Evolutionary conservation across 768 basidiomycete species (phyloP).

Genomic region (Russula olivacea): DNA sequence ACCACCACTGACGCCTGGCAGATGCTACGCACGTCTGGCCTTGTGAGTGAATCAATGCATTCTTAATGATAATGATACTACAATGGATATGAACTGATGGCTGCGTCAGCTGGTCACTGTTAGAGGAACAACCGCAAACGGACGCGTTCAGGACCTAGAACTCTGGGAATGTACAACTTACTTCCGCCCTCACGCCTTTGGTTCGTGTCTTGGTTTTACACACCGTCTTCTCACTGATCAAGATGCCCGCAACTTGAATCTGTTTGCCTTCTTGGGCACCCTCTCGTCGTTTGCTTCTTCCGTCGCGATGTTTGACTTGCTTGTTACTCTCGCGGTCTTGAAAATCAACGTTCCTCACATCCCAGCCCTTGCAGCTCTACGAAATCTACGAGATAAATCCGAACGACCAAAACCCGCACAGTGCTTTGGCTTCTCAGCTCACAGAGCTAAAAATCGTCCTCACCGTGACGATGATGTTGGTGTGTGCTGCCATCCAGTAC

Average conservation of each 20-base stretch:
- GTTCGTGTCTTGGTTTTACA: slow-evolving; percentile 37
- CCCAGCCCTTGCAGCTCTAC: slow-evolving; percentile 22
- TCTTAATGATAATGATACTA: too few species aligned
- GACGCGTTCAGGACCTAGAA: slow-evolving; percentile 37
- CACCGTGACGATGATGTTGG: slow-evolving; percentile 87
- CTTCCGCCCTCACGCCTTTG: slow-evolving; percentile 58
- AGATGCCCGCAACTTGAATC: neutral
- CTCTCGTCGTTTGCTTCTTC: slow-evolving; percentile 15
- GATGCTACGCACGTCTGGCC: too few species aligned
- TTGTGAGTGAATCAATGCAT: too few species aligned
- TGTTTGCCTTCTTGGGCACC: slow-evolving; percentile 19
- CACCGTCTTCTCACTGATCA: slow-evolving; percentile 9
- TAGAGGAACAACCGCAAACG: too few species aligned
- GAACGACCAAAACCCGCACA: slow-evolving; percentile 55
- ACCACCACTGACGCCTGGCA: too few species aligned
- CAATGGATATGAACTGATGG: too few species aligned
- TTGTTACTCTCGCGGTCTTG: slow-evolving; percentile 1
- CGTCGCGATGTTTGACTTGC: slow-evolving; percentile 8
- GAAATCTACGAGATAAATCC: too few species aligned
- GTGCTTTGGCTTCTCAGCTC: slow-evolving; percentile 73
- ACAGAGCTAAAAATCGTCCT: slow-evolving; percentile 86
- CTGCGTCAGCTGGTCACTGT: too few species aligned
- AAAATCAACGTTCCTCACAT: slow-evolving; percentile 32
- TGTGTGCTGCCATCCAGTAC: slow-evolving; percentile 35
- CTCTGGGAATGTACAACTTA: slow-evolving; percentile 65